These are phyloP conservation scores for Suhomyces pyralidae DNA, from an alignment of 805 yeast genomes.

Conservation along the genomic window DNA sequence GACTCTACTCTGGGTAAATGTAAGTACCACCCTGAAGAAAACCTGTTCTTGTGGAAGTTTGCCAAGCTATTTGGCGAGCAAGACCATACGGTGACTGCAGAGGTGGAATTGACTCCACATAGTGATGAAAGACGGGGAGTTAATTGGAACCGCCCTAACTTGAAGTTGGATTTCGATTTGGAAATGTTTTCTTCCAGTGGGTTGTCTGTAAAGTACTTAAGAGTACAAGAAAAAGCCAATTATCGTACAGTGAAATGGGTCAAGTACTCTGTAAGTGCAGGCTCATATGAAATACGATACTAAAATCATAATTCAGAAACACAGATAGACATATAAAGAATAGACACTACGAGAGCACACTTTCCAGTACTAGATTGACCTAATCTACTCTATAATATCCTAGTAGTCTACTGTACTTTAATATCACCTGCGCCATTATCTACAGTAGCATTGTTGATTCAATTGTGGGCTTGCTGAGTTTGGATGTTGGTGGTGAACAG, in stretches of 20 bases:
- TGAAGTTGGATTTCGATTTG: constrained; percentile 63
- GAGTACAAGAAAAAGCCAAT: constrained; percentile 55
- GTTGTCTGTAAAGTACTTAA: constrained; percentile 65
- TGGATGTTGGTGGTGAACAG: no score
- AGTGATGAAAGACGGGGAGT: constrained; percentile 8
- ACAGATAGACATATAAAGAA: no score
- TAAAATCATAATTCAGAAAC: constrained; percentile 16
- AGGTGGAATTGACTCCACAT: constrained; percentile 36
- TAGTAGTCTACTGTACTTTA: no score
- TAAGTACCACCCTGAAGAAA: constrained; percentile 64
- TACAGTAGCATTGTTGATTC: no score
- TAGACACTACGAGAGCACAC: no score
- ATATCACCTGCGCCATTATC: no score
- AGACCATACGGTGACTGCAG: constrained; percentile 59
- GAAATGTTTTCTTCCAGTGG: constrained; percentile 80
- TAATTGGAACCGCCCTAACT: constrained; percentile 72
- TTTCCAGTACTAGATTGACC: no score
- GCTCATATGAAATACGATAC: constrained; percentile 77
- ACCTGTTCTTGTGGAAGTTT: constrained; percentile 66
- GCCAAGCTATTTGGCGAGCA: constrained; percentile 64
- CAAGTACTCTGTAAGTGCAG: constrained; percentile 70
- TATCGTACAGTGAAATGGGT: constrained; percentile 87
- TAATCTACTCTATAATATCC: no score
- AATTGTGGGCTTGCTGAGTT: no score
- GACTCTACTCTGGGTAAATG: constrained; percentile 61